Conservation (phyloP, 192 early-diverging fungal genomes). For the Entomortierella chlamydospora region DNA sequence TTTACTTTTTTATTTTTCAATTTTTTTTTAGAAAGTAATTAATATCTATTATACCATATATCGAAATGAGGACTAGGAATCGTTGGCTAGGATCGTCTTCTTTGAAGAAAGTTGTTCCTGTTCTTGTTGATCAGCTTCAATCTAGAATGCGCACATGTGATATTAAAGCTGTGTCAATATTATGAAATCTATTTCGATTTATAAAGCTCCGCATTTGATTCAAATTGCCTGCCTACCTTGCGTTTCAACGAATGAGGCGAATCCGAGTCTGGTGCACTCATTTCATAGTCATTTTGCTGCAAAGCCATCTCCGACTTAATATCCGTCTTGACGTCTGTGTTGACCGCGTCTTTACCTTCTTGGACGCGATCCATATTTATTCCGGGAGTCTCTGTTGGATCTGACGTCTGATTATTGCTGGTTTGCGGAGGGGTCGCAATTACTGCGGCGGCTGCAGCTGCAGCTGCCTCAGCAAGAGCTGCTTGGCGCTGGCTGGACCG, state of each 20-base stretch:
- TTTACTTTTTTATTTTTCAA: neutral
- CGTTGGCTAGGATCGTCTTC: conserved; percentile 26
- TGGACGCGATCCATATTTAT: neutral
- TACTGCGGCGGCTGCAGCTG: neutral
- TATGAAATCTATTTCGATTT: no score
- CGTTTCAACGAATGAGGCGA: conserved; percentile 27
- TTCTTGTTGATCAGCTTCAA: conserved; percentile 26
- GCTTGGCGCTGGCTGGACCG: conserved; percentile 43
- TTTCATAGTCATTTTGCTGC: conserved; percentile 26
- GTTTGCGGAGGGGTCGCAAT: neutral
- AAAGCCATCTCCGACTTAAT: neutral
- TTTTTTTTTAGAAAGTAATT: neutral
- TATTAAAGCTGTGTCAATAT: no score
- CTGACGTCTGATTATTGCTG: neutral
- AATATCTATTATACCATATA: no score
- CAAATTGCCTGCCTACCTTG: conserved; percentile 22
- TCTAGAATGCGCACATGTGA: neutral
- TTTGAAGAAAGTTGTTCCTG: conserved; percentile 17
- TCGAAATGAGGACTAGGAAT: conserved; percentile 1
- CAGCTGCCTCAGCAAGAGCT: conserved; percentile 3
- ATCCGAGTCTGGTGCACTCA: conserved; percentile 14
- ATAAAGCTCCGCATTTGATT: no score
- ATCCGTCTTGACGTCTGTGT: neutral
- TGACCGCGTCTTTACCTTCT: neutral
- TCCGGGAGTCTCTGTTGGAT: neutral